Evolutionary conservation across 352 stramenopile genomes (phyloP).

Genomic region (Phytophthora agathidicida): DNA sequence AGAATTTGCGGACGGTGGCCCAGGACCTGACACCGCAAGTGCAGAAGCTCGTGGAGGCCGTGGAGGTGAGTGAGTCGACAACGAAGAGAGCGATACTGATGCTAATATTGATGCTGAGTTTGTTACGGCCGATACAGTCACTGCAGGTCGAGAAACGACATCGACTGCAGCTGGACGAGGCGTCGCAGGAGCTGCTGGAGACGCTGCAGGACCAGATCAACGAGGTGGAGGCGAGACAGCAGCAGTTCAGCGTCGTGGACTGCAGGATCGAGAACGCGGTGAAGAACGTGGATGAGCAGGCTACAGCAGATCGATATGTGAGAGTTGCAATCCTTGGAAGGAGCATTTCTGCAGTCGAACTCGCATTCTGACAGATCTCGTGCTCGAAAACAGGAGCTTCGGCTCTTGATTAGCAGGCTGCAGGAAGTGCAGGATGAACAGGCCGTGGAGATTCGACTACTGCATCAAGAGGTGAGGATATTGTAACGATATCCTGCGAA

Average conservation of each 20-base stretch:
- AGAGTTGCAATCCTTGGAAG: neutral
- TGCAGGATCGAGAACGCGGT: slow-evolving; percentile 35
- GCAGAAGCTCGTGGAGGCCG: slow-evolving; percentile 45
- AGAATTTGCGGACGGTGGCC: slow-evolving; percentile 45
- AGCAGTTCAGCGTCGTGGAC: slow-evolving; percentile 31
- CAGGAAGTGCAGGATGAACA: slow-evolving; percentile 56
- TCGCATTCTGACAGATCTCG: slow-evolving; percentile 4
- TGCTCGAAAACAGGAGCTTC: slow-evolving; percentile 43
- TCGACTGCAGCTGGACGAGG: slow-evolving; percentile 61
- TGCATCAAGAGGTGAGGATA: slow-evolving; percentile 47
- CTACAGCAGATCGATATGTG: slow-evolving; percentile 46
- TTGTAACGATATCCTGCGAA: neutral
- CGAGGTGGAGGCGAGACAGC: slow-evolving; percentile 41
- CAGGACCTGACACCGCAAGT: slow-evolving; percentile 57
- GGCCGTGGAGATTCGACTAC: slow-evolving; percentile 44
- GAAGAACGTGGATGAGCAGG: slow-evolving; percentile 37
- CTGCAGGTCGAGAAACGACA: slow-evolving; percentile 67
- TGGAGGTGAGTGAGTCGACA: slow-evolving; percentile 58
- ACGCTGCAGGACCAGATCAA: slow-evolving; percentile 61
- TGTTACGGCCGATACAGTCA: slow-evolving; percentile 25
- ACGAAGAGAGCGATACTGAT: no score
- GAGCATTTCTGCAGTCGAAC: neutral
- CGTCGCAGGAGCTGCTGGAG: slow-evolving; percentile 63
- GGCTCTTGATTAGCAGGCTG: slow-evolving; percentile 42
- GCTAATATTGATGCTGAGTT: neutral